These are phyloP conservation scores for Wallacemonas sp. DNA, from an alignment of 208 protist genomes.

Conservation along the genomic window DNA sequence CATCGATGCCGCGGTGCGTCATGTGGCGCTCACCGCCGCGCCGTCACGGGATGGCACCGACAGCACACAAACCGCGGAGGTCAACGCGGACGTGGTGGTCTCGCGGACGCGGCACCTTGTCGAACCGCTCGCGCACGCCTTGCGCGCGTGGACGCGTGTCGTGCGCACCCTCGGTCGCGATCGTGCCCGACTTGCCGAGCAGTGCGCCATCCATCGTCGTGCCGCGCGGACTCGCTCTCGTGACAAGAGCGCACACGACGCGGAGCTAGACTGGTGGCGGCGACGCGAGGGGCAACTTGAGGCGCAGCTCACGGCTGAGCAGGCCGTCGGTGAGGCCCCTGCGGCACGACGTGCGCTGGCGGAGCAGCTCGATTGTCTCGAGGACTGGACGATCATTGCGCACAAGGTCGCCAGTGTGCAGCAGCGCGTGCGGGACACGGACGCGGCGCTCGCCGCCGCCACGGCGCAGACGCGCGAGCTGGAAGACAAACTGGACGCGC, in stretches of 20 bases:
- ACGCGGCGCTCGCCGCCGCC: not conserved
- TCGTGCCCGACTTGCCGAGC: not conserved
- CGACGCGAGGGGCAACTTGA: constrained; percentile 18
- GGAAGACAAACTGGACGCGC: not conserved
- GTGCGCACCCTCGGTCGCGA: not conserved
- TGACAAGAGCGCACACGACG: not conserved
- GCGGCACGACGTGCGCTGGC: constrained; percentile 27
- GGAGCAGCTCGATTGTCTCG: constrained; percentile 40
- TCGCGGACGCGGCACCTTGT: not conserved
- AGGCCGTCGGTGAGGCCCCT: constrained; percentile 11
- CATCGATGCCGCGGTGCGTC: constrained; percentile 5
- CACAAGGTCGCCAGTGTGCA: constrained; percentile 32
- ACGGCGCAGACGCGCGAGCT: not conserved
- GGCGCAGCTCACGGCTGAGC: constrained; percentile 14
- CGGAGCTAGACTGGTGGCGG: constrained; percentile 4
- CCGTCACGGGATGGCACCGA: too few relatives aligned
- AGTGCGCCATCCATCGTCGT: not conserved
- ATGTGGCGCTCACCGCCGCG: not conserved
- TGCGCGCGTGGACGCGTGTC: not conserved
- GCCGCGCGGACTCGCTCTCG: too few relatives aligned
- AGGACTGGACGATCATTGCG: constrained; percentile 55
- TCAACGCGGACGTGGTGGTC: not conserved
- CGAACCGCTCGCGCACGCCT: not conserved
- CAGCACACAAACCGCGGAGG: too few relatives aligned
- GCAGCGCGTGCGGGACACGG: constrained; percentile 2